A percentile compares a stretch with the other conserved stretches of the same genome.
These are phyloP conservation scores for Solanum chmielewskii DNA, from an alignment of 257 asterid genomes.

Conservation along the genomic window DNA sequence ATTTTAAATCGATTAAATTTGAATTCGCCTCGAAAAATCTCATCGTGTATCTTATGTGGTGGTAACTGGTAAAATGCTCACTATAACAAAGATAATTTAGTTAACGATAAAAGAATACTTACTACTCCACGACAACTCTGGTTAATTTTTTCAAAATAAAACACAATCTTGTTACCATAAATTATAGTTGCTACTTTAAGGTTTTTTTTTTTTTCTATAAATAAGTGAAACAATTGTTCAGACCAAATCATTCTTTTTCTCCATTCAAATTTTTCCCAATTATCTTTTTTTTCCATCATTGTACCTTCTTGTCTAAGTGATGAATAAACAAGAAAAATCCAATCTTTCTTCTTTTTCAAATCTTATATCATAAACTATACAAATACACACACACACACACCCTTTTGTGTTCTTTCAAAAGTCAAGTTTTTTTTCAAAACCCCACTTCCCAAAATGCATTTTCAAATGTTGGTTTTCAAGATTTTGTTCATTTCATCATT, in stretches of 20 bases:
- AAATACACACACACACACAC: neutral
- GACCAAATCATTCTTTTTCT: slow-evolving; percentile 25
- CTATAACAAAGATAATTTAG: no score
- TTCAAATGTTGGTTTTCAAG: slow-evolving; percentile 30
- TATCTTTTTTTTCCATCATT: slow-evolving; percentile 31
- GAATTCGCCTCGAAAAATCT: no score
- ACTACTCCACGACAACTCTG: rapidly evolving
- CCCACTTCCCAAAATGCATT: slow-evolving; percentile 36
- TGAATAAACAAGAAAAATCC: slow-evolving; percentile 5
- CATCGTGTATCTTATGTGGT: neutral
- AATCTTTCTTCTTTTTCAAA: slow-evolving; percentile 22
- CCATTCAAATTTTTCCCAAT: neutral
- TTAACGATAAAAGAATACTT: no score
- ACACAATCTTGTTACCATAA: neutral
- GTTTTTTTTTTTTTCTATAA: slow-evolving; percentile 23
- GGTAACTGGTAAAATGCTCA: neutral
- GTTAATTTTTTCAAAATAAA: neutral
- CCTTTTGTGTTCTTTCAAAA: neutral
- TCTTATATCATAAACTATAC: neutral
- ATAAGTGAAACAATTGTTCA: slow-evolving; percentile 27
- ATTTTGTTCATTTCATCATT: slow-evolving; percentile 20
- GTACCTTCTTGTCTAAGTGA: slow-evolving; percentile 43
- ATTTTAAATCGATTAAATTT: rapidly evolving
- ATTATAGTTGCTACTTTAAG: neutral
- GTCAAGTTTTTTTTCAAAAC: neutral